These are phyloP conservation scores for Fraxinus floribunda DNA, from an alignment of 305 asterid genomes.

Conservation along the genomic window DNA sequence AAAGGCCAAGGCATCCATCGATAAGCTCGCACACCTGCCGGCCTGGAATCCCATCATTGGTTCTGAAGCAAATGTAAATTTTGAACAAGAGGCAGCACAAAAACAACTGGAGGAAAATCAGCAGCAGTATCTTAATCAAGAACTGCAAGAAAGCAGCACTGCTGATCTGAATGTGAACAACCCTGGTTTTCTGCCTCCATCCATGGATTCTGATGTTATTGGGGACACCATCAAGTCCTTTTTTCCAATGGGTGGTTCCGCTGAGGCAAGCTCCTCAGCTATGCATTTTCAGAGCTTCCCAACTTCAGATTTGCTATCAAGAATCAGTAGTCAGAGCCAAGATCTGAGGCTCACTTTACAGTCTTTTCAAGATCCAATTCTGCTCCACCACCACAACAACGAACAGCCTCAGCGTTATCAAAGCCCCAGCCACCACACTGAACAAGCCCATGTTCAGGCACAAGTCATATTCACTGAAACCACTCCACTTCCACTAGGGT, in stretches of 20 bases:
- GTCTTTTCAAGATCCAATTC: slow-evolving; percentile 71
- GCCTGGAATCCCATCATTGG: slow-evolving; percentile 75
- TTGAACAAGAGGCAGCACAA: slow-evolving; percentile 22
- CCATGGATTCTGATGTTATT: slow-evolving; percentile 69
- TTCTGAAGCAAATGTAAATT: slow-evolving; percentile 20
- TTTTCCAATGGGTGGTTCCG: slow-evolving; percentile 72
- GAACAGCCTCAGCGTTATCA: slow-evolving; percentile 38
- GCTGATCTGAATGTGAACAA: slow-evolving; percentile 24
- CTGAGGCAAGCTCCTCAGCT: slow-evolving; percentile 54
- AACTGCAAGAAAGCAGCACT: not conserved
- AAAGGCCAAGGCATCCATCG: slow-evolving; percentile 81
- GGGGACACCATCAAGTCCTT: slow-evolving; percentile 80
- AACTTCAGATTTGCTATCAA: slow-evolving; percentile 45
- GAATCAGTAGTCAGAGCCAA: slow-evolving; percentile 49
- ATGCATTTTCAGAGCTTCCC: slow-evolving; percentile 65
- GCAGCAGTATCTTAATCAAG: slow-evolving; percentile 27
- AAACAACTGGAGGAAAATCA: slow-evolving; percentile 25
- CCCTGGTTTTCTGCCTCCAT: slow-evolving; percentile 65
- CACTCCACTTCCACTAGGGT: slow-evolving; percentile 43
- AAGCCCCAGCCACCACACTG: slow-evolving; percentile 36
- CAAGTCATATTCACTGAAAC: slow-evolving; percentile 42
- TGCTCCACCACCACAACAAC: slow-evolving; percentile 44
- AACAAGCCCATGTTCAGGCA: slow-evolving; percentile 26
- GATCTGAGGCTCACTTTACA: slow-evolving; percentile 85
- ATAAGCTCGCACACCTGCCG: slow-evolving; percentile 69